Base-by-base conservation (phyloP, 179 eudicot genomes). In the Amaranthus tricolor region DNA sequence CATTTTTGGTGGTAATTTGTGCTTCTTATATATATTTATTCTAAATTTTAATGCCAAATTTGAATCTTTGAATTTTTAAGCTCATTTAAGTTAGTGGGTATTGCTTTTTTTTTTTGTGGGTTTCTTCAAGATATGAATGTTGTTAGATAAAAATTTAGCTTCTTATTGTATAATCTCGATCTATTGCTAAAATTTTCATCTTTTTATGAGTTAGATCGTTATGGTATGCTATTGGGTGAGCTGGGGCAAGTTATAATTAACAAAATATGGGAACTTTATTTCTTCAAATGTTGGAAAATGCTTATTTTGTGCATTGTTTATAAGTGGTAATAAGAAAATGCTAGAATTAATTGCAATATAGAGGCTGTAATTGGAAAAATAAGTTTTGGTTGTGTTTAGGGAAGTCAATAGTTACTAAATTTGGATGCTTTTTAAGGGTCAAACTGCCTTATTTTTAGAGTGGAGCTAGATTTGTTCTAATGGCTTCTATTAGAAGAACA, bases 401-500 rank as follows among this genome's bases (percentile, higher is more conserved):
- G 5, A 15, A 66, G 47, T 57, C 13, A 60, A 65, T 62, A 20
- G 72, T 78, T 54, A 3, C 10, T 43, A 60, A 61, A n/a, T 12
- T 78, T 54, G 62, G 50, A 69, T 74, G 78, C 31, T 78, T 14
- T 72, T 62, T 68, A 64, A 44, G 77, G 67, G 74, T 4, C 53
- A 20, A 31, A 69, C 19, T 66, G 40, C 53, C 24, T 53, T 53
- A 55, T 69, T 45, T 69, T 15, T 56, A 53, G 55, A 57, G 67
- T 48, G 67, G 57, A 2, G 50, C 43, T 69, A 55, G 67, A 43
- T 79, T 63, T 19, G 50, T 75, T 75, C 2, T 15, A 9, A 92
- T 92, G 97, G 90, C 96, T 79, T 85, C 97, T 13, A 81, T 92
- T 74, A 83, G 96, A 76, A 89, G 96, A 83, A 84, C 90, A 79